Evolutionary conservation across 371 early-diverging fungal species (phyloP), one percentile per base, ranked within the genome.

Genomic region (Dinochytrium kinnereticum): DNA sequence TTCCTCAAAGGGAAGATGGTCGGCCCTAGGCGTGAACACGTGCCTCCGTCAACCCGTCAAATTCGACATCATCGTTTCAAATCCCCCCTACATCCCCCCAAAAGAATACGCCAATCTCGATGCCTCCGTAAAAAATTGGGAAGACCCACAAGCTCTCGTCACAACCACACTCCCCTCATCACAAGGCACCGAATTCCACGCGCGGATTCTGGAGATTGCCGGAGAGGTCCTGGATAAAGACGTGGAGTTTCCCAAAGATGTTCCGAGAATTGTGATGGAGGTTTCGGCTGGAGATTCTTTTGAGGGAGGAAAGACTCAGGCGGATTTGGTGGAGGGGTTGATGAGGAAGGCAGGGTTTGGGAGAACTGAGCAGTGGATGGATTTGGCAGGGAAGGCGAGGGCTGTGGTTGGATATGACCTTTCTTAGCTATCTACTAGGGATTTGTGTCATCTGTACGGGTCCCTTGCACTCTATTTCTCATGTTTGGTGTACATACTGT

Each of bases 11-110:
- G 7, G 7, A 13, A 31, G 34, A 3, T 66, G 44, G 66, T 28
- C 66, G 24, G 44, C 5, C 40, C 44, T 44, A 5, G 61, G 61
- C 19, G n/a, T 61, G 34, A 26, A 26, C 30, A 61, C 61, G 36
- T 61, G 61, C 36, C 34, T 61, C 3, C 30, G 61, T 7, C 61
- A 61, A 61, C 61, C 61, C 36, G 61, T 61, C 10, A 3, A 37
- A 36, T 87, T 84, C 70, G 87, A 96, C 72, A 49, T 96, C 51
- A 82, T 97, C 24, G 90, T 95, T 0, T 86, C 93, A 50, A 97
- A 97, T 78, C 98, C 98, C 26, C 98, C 98, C 0, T 96, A 97
- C 72, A 88, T 97, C n/a, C 86, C 95, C 0, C 79, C 78, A 1
- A 76, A 81, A 0, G 96, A 96, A 66, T 93, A 93, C 68, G 73